A percentile compares a stretch with the other conserved stretches of the same genome.
These are phyloP conservation scores for Aphanomyces cochlioides DNA, from an alignment of 352 stramenopile genomes.

Conservation along the genomic window DNA sequence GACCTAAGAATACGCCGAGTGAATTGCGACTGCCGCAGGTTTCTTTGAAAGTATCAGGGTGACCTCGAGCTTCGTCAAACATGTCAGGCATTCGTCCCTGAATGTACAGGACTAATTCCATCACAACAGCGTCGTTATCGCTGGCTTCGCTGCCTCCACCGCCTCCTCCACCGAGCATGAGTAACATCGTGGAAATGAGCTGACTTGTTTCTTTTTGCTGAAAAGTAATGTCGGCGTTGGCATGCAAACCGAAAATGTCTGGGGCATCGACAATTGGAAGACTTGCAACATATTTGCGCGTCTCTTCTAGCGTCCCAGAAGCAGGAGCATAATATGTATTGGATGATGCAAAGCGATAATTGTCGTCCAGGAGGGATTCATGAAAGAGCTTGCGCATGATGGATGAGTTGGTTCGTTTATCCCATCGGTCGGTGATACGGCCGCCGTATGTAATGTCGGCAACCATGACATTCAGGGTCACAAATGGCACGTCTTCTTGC, in stretches of 20 bases:
- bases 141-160: constrained; percentile 43
- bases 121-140: constrained; percentile 73
- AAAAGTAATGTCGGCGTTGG: constrained; percentile 93
- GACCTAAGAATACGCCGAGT: constrained; percentile 88
- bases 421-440: constrained; percentile 92
- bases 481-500: constrained; percentile 88
- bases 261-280: constrained; percentile 84
- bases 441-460: constrained; percentile 94
- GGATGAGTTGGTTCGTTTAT: constrained; percentile 92
- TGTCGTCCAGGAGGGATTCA: constrained; percentile 76
- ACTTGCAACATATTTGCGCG: constrained; percentile 78
- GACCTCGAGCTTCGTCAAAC: constrained; percentile 63
- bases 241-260: constrained; percentile 90
- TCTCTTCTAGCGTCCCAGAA: constrained; percentile 50
- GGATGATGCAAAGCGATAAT: constrained; percentile 80
- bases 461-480: constrained; percentile 93
- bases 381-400: constrained; percentile 93
- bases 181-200: constrained; percentile 62
- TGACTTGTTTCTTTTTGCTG: constrained; percentile 90
- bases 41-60: constrained; percentile 78
- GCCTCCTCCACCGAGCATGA: constrained; percentile 64
- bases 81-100: constrained; percentile 67
- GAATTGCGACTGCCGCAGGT: constrained; percentile 84
- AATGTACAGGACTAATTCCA: constrained; percentile 80
- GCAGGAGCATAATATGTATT: constrained; percentile 73